Conservation (phyloP, 495 filamentous ascomycete species). For the Thozetella sp. region DNA sequence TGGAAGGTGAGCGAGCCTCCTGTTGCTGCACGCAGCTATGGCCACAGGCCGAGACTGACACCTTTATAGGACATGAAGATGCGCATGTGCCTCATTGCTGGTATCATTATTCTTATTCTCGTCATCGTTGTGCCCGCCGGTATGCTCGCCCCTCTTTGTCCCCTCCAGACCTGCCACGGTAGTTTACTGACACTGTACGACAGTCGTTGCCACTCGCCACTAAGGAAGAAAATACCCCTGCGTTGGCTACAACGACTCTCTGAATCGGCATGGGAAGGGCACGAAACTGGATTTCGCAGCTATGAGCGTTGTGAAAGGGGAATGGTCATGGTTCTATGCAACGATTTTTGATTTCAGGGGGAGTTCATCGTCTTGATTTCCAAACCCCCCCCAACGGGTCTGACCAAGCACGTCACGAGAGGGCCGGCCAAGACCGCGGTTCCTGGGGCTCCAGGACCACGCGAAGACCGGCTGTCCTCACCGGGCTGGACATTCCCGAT, state of each 20-base stretch:
- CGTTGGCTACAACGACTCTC: constrained; percentile 21
- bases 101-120: constrained; percentile 83
- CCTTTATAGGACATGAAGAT: constrained; percentile 86
- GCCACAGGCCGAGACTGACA: constrained; percentile 45
- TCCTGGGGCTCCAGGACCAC: neutral
- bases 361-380: constrained; percentile 30
- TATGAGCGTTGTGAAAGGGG: constrained; percentile 20
- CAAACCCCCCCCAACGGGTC: neutral
- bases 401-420: neutral
- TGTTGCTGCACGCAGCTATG: neutral
- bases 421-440: constrained; percentile 3
- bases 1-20: constrained; percentile 41
- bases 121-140: constrained; percentile 91
- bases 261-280: constrained; percentile 12
- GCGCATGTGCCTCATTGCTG: constrained; percentile 91
- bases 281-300: constrained; percentile 32
- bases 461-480: neutral
- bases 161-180: neutral
- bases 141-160: constrained; percentile 39
- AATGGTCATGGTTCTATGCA: constrained; percentile 21
- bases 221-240: constrained; percentile 10
- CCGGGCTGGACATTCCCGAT: neutral
- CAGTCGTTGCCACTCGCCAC: constrained; percentile 32
- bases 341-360: constrained; percentile 25
- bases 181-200: no score